Evolutionary conservation across 306 rosid genomes (phyloP), one percentile per base, ranked within the genome.

Genomic region (Biancaea sappan): DNA sequence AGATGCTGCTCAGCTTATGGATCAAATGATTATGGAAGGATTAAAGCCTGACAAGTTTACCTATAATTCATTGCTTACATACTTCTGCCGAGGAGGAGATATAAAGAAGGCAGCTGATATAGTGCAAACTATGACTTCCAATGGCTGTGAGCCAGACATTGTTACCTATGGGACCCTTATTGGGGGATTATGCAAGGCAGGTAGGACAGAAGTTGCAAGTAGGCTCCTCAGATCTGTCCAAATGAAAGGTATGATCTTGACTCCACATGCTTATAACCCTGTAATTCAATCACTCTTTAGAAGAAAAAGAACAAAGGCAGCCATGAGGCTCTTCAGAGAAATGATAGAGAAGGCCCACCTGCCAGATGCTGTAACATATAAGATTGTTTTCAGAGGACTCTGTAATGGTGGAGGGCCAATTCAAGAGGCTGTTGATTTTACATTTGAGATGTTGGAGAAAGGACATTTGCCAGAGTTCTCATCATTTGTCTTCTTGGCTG

Each of bases 21-120:
- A 94, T 77, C 98, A 90, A 86, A 91, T 94, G 98, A 84, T 94
- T 83, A 90, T 90, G 96, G 96, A 91, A 82, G 98, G 97, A 28
- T 69, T 94, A 64, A 86, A 77, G 68, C 97, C 97, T 16, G 93
- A 91, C 71, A 91, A 94, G 69, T 94, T 88, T 86, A 91, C 98
- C 12, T 91, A 89, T 85, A 94, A 87, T 80, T 90, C 98, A 14
- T 77, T 94, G 77, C 97, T 94, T 53, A 80, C 87, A 0, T 84
- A 73, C 81, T 94, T 84, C 73, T 94, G 98, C 85, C 80, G 85
- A 74, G 73, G 62, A 0, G 97, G 97, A 32, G 91, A 94, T 73
- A 91, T 94, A 19, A 80, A 89, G 77, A 91, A 87, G 79, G 95
- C 96, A 4, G 90, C 96, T 48, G 93, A 94, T 79, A 88, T 91